Base-by-base conservation (phyloP, 148 eudicot genomes). In the Nyssa sinensis region DNA sequence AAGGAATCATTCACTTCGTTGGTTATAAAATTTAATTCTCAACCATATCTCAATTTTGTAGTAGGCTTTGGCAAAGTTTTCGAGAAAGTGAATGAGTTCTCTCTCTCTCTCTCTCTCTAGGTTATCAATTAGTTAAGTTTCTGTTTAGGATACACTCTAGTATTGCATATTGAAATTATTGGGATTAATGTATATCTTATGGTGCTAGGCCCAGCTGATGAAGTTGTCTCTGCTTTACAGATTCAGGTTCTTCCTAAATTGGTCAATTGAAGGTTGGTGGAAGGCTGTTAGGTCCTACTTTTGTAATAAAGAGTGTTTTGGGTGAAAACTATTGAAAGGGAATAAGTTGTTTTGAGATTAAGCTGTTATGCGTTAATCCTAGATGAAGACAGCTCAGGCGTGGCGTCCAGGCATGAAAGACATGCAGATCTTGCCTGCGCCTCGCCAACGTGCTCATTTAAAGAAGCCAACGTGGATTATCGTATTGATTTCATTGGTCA, bases 391-490 rank as follows among this genome's bases (percentile, higher is more conserved):
- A 72, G 68, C 86, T 73, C 87, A 85, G 79, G 86, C 79, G 58
- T 88, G 93, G 97, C 88, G 86, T 62, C 39, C 87, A 71, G 82
- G 95, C 86, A 70, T 79, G 76, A 81, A 84, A 71, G 83, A 79
- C 74, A 78, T 93, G 86, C 89, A 88, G 77, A 77, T 86, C 41
- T 76, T 90, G 78, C 87, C 89, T 10, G 82, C 77, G 74, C 79
- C 88, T 75, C 92, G 91, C 74, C 89, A 87, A 55, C 88, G 93
- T 25, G 78, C 88, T 63, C 86, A 72, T 63, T 73, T 89, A 21
- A 93, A 83, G 87, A 82, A 89, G 76, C 97, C 93, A 21, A 78
- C 86, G 58, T 93, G 97, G 97, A 92, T 92, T 53, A 85, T 90
- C 31, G 78, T 90, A 53, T 76, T 92, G 78, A 74, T 90, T 77